Evolutionary conservation across 2,329 filamentous ascomycete genomes (phyloP).

Genomic region (Diplodia seriata): DNA sequence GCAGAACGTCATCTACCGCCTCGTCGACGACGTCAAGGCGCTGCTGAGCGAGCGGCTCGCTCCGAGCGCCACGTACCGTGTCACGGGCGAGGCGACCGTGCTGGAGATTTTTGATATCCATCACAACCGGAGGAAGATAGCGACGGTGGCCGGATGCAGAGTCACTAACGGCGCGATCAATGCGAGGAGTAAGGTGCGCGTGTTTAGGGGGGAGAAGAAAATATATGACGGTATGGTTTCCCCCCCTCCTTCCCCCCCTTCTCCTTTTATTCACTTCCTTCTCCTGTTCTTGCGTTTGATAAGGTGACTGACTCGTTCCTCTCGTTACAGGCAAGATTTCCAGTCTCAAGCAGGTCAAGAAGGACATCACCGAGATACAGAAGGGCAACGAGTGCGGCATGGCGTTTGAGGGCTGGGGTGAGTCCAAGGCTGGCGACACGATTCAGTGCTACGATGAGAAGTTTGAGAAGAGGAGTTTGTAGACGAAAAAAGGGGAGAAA

Average conservation of each 20-base stretch:
- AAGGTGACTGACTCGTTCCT: slow-evolving; percentile 7
- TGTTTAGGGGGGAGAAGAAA: slow-evolving; percentile 71
- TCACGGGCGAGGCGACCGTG: slow-evolving; percentile 88
- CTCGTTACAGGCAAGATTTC: slow-evolving; percentile 69
- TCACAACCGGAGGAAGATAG: slow-evolving; percentile 69
- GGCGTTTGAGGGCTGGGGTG: slow-evolving; percentile 79
- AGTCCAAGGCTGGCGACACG: slow-evolving; percentile 79
- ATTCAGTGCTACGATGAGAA: slow-evolving; percentile 88
- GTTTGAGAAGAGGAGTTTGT: slow-evolving; percentile 69
- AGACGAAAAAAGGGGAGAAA: slow-evolving; percentile 27
- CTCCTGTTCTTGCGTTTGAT: neutral
- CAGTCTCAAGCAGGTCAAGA: slow-evolving; percentile 90
- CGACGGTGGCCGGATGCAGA: slow-evolving; percentile 85
- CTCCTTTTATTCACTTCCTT: neutral
- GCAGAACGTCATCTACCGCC: slow-evolving; percentile 84
- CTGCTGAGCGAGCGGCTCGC: slow-evolving; percentile 73
- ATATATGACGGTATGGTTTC: slow-evolving; percentile 78
- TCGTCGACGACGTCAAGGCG: slow-evolving; percentile 74
- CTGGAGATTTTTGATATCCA: slow-evolving; percentile 79
- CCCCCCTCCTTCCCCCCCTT: neutral
- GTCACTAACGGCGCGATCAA: slow-evolving; percentile 80
- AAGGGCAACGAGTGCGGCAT: slow-evolving; percentile 96
- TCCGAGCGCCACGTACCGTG: slow-evolving; percentile 69
- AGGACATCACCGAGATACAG: slow-evolving; percentile 85
- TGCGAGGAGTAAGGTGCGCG: slow-evolving; percentile 69